Percentiles rank a stretch among this genome's conserved stretches.
These are phyloP conservation scores for Endothia cerciana DNA, from an alignment of 2,329 filamentous ascomycete genomes.

Conservation along the genomic window DNA sequence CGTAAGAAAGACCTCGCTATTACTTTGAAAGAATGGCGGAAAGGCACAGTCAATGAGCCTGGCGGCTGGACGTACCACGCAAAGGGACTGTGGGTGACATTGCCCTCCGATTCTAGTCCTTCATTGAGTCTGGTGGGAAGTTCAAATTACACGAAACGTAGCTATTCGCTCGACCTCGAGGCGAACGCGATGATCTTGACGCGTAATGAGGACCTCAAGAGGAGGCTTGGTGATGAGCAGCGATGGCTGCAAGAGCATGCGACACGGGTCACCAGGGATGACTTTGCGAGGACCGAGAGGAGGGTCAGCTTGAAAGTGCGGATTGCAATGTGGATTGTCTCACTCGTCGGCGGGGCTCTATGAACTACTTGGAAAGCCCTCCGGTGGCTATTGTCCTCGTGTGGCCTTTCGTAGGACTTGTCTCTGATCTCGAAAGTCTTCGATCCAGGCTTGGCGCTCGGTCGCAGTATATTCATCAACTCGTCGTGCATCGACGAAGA, in stretches of 20 bases:
- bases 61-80: slow-evolving; percentile 97
- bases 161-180: slow-evolving; percentile 90
- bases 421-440: background rate
- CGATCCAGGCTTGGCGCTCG: background rate
- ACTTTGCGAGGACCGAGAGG: slow-evolving; percentile 80
- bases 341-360: slow-evolving; percentile 83
- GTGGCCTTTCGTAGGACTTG: background rate
- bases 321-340: slow-evolving; percentile 92
- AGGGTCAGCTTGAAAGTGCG: slow-evolving; percentile 84
- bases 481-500: background rate
- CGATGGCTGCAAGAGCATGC: slow-evolving; percentile 79
- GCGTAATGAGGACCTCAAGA: slow-evolving; percentile 70
- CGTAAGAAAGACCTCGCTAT: slow-evolving; percentile 60
- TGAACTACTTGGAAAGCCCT: slow-evolving; percentile 43
- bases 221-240: slow-evolving; percentile 77
- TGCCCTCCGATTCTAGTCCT: slow-evolving; percentile 67
- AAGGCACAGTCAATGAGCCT: slow-evolving; percentile 77
- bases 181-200: slow-evolving; percentile 88
- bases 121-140: slow-evolving; percentile 85
- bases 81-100: slow-evolving; percentile 89
- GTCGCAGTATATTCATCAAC: background rate
- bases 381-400: background rate
- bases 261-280: slow-evolving; percentile 68
- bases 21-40: slow-evolving; percentile 83
- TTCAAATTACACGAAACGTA: slow-evolving; percentile 94